Conservation (phyloP, 2,329 filamentous ascomycete genomes). For the Monosporascus sp. region DNA sequence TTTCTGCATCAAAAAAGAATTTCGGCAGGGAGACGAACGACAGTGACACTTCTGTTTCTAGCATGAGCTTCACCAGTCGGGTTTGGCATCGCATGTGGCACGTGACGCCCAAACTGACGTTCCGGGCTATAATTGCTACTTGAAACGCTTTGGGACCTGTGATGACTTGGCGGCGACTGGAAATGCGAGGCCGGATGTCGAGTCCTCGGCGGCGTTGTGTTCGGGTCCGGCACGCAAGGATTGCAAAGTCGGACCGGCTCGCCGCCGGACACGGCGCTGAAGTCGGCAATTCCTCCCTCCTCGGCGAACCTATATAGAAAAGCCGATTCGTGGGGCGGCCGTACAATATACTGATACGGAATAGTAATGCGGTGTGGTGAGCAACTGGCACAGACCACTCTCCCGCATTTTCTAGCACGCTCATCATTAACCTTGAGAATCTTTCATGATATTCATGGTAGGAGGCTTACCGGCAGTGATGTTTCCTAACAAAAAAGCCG, state of each 20-base stretch:
- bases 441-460: not conserved
- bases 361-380: conserved; percentile 95
- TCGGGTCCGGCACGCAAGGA: conserved; percentile 57
- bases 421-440: conserved; percentile 2
- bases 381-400: conserved; percentile 84
- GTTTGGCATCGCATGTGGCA: conserved; percentile 17
- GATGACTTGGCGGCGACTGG: conserved; percentile 33
- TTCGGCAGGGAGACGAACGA: conserved; percentile 33
- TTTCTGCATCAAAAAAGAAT: too few species aligned
- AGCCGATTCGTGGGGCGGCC: conserved; percentile 50
- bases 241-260: conserved; percentile 57
- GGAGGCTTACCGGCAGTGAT: conserved; percentile 72
- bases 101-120: conserved; percentile 6
- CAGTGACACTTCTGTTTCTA: conserved; percentile 43
- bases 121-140: conserved; percentile 24
- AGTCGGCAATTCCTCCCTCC: conserved; percentile 36
- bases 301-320: conserved; percentile 27
- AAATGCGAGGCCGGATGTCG: conserved; percentile 28
- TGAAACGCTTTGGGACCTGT: conserved; percentile 41
- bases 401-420: conserved; percentile 69
- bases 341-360: conserved; percentile 86
- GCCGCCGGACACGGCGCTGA: conserved; percentile 44
- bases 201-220: conserved; percentile 48
- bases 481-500: conserved; percentile 79
- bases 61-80: conserved; percentile 30